Percentiles rank a stretch among this genome's conserved stretches.
These are phyloP conservation scores for Coniochaeta sp. DNA, from an alignment of 2,329 filamentous ascomycete species.

Conservation along the genomic window DNA sequence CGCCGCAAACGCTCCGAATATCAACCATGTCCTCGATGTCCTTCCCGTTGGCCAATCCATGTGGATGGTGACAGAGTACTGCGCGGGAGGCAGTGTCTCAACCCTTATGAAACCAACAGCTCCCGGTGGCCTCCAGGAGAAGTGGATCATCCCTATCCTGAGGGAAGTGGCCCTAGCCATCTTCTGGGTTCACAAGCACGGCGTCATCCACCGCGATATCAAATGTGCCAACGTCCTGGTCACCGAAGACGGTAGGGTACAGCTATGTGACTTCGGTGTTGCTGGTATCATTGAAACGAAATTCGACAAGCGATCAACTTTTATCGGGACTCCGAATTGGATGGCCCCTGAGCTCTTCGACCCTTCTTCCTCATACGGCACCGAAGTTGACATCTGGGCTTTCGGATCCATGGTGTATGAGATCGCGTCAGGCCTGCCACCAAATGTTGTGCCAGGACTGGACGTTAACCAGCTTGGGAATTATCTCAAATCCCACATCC, in stretches of 20 bases:
- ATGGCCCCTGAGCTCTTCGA: conserved; percentile 78
- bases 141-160: conserved; percentile 61
- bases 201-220: conserved; percentile 65
- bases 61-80: conserved; percentile 86
- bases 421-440: conserved; percentile 71
- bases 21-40: conserved; percentile 76
- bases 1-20: conserved; percentile 67
- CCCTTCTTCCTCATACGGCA: conserved; percentile 56
- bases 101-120: conserved; percentile 61
- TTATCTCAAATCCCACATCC: conserved; percentile 53
- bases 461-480: conserved; percentile 45
- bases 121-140: conserved; percentile 56
- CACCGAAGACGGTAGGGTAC: conserved; percentile 67
- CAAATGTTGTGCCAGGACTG: conserved; percentile 53
- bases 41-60: conserved; percentile 71
- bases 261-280: conserved; percentile 81
- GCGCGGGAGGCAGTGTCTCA: conserved; percentile 74
- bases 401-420: conserved; percentile 77
- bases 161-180: conserved; percentile 60
- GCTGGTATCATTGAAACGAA: conserved; percentile 71
- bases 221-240: conserved; percentile 76
- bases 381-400: conserved; percentile 76
- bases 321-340: conserved; percentile 79
- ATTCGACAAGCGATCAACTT: conserved; percentile 69
- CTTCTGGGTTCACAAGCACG: conserved; percentile 60